Percentiles rank a stretch among this genome's conserved stretches.
These are phyloP conservation scores for Kwoniella shandongensis DNA, from an alignment of 768 basidiomycete genomes.

Conservation along the genomic window DNA sequence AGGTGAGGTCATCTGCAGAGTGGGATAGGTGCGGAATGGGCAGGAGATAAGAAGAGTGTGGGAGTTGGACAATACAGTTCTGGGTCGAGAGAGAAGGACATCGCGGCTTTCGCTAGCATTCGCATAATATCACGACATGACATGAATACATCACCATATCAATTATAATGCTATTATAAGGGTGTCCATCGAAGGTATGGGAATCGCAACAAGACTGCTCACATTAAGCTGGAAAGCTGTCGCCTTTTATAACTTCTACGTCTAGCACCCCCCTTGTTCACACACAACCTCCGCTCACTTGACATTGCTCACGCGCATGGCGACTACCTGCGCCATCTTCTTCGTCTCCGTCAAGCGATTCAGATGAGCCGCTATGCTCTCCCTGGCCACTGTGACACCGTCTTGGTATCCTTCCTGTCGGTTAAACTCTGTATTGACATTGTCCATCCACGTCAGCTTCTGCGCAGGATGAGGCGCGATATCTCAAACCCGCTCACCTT, in stretches of 20 bases:
- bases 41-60: not conserved
- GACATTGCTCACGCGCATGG: too few species aligned
- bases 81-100: too few species aligned
- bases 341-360: conserved; percentile 8
- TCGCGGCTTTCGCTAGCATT: too few species aligned
- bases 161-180: not conserved
- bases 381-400: not conserved
- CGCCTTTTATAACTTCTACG: too few species aligned
- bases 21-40: conserved; percentile 54
- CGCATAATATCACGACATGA: conserved; percentile 1
- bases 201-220: too few species aligned
- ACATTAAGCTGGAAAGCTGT: too few species aligned
- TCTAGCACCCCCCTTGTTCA: too few species aligned
- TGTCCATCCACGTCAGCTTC: conserved; percentile 2
- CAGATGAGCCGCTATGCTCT: conserved; percentile 7
- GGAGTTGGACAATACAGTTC: too few species aligned
- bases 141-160: not conserved
- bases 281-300: too few species aligned
- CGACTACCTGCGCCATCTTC: too few species aligned
- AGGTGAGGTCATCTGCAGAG: conserved; percentile 87
- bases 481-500: conserved; percentile 24
- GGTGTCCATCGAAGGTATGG: too few species aligned
- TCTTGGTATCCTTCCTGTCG: conserved; percentile 24
- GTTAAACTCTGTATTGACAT: conserved; percentile 10
- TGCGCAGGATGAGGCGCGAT: conserved; percentile 6